Evolutionary conservation across 768 basidiomycete species (phyloP).

Genomic region (Suillus sp.): DNA sequence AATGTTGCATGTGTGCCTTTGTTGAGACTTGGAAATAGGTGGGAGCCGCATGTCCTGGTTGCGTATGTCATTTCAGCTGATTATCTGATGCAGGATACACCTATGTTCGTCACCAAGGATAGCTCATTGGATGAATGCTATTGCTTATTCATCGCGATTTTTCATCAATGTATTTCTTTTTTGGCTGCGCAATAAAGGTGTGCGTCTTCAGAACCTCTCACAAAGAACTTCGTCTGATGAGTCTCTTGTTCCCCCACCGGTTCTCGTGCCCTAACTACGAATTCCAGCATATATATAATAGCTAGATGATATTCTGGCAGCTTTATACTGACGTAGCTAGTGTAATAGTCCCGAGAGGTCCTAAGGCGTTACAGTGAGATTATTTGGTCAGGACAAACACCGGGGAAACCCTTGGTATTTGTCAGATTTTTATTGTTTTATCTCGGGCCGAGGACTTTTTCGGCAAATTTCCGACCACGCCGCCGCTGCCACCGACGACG

Average conservation of each 20-base stretch:
- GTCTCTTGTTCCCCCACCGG: too few relatives aligned
- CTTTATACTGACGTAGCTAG: constrained; percentile 29
- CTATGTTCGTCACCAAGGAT: background rate
- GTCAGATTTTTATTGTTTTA: constrained; percentile 35
- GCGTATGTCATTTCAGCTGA: background rate
- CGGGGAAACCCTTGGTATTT: constrained; percentile 29
- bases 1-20: background rate
- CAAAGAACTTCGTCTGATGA: background rate
- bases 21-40: background rate
- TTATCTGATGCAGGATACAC: background rate
- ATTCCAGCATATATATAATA: constrained; percentile 16
- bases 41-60: background rate
- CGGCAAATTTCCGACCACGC: constrained; percentile 63
- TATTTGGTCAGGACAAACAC: constrained; percentile 33
- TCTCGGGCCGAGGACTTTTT: constrained; percentile 65
- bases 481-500: constrained; percentile 57
- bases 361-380: constrained; percentile 13
- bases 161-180: constrained; percentile 6
- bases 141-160: background rate
- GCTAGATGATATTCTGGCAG: constrained; percentile 2
- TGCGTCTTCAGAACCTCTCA: background rate
- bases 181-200: constrained; percentile 5
- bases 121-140: background rate
- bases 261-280: background rate
- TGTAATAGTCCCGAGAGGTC: constrained; percentile 2